These are phyloP conservation scores for Tetraselmis striata DNA, from an alignment of 139 green algal species.

Conservation along the genomic window DNA sequence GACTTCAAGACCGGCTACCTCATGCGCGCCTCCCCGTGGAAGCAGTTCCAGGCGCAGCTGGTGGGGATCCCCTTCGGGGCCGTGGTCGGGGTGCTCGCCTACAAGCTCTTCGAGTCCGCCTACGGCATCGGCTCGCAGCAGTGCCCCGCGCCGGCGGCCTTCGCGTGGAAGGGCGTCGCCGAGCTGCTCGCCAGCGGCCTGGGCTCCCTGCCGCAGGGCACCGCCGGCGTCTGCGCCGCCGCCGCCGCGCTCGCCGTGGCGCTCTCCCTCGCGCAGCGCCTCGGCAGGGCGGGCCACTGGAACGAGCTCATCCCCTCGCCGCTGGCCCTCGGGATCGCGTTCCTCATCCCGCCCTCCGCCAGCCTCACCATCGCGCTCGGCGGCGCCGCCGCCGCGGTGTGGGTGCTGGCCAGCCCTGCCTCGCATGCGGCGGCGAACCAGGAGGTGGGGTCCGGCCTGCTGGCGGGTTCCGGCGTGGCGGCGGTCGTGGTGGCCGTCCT, in stretches of 20 bases:
- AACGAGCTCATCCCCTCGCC: conserved; percentile 2
- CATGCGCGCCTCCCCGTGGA: conserved; percentile 8
- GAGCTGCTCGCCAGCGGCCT: conserved; percentile 3
- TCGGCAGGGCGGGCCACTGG: neutral
- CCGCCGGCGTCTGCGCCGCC: neutral
- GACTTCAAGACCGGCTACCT: conserved; percentile 15
- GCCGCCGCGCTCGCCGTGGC: neutral
- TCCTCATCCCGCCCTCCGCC: conserved; percentile 11
- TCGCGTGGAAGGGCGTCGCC: conserved; percentile 18
- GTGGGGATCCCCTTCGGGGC: conserved; percentile 17
- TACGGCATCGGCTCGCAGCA: conserved; percentile 13
- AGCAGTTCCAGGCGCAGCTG: conserved; percentile 19
- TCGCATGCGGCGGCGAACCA: neutral
- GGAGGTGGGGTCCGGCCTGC: conserved; percentile 1
- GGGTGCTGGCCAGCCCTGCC: neutral
- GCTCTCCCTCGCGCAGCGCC: neutral
- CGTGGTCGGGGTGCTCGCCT: conserved; percentile 7
- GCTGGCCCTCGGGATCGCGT: conserved; percentile 5
- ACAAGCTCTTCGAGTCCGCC: conserved; percentile 5
- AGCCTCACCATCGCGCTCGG: conserved; percentile 4
- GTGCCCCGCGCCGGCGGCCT: conserved; percentile 13
- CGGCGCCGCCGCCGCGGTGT: neutral
- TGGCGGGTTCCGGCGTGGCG: conserved; percentile 3
- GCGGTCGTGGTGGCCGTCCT: conserved; percentile 1
- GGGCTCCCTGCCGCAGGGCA: conserved; percentile 1